Evolutionary conservation across 495 filamentous ascomycete species (phyloP), one percentile per base, ranked within the genome.

Genomic region (Daldinia bambusicola): DNA sequence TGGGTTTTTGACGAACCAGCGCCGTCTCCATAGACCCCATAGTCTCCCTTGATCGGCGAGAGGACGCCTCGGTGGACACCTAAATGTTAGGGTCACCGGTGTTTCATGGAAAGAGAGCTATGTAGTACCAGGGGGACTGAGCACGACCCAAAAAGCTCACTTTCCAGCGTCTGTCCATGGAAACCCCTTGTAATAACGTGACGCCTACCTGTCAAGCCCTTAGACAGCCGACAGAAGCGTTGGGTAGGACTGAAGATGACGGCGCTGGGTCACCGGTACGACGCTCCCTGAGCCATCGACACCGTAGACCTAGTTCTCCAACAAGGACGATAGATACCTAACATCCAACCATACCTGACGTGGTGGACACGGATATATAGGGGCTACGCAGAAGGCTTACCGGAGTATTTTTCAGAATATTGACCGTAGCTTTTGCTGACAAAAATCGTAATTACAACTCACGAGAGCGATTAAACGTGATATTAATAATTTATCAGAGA

Each of bases 21-120:
- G 14, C 56, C 14, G 56, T 60, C 38, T 31, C 37, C 63, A 52
- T 63, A 71, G 69, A 32, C 56, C 22, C 56, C 63, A 41, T 63
- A 63, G 58, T 48, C 63, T 72, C 70, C 70, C 70, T 73, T 73
- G 66, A 73, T 69, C 66, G 56, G 70, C 64, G 61, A 31, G 38
- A 43, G 12, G 40, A 51, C 41, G 45, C 37, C 45, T 69, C 70
- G 61, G 65, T 58, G 50, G 58, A 26, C 45, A 45, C 32, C 34
- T 52, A 62, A 50, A 67, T 57, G 60, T 72, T 72, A 67, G 56
- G 41, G 41, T 67, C 50, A 52, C 48, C 70, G 55, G 56, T 63
- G 70, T 72, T 72, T 65, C 70, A 68, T 67, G n/a, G 37, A 51
- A 34, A 65, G 48, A 41, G 30, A 34, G 31, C 31, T 38, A 63